Base-by-base conservation (phyloP, 2,329 filamentous ascomycete species). In the Davidsoniella neocaledoniae region DNA sequence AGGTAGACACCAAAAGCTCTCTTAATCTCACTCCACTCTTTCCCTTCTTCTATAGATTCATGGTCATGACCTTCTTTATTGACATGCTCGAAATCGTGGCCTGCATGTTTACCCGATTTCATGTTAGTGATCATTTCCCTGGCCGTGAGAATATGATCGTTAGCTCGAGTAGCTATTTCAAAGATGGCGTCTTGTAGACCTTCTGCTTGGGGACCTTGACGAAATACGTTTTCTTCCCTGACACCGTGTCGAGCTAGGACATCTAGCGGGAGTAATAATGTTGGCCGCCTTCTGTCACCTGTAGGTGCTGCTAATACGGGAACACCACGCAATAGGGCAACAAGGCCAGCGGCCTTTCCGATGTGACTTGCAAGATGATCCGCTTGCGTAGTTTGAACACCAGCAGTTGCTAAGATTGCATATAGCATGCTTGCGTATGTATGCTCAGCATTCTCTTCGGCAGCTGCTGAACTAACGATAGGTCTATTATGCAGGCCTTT, bases 361-460 rank as follows among this genome's bases (percentile, higher is more conserved):
- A 96, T 84, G 63, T 98, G 91, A 49, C 85, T 93, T 7, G 90
- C 90, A 16, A 98, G 71, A 65, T 98, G 91, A 59, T 98, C 91
- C 40, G 87, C 78, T 21, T 88, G 82, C 58, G 94, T 73, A 1
- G 85, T 93, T 8, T 79, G 76, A 59, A 95, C 70, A 0, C 86
- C 83, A 51, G 95, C 66, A 5, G 82, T 73, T 16, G 86, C 86
- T 37, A 96, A 68, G 0, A 83, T 90, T 54, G 93, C 73, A 62
- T 98, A 98, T 65, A 94, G 77, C 42, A 96, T 70, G 0, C 86
- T 94, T 16, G 87, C 87, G 65, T 96, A 96, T 1, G 91, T 96
- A 58, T 87, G 87, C 64, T 98, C 91, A 1, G 86, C 86, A 60
- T 96, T 95, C 43, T 78, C 81, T 60, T 98, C 91, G 47, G 96